These are phyloP conservation scores for Suillus hirtellus DNA, from an alignment of 768 basidiomycete genomes.

Conservation along the genomic window DNA sequence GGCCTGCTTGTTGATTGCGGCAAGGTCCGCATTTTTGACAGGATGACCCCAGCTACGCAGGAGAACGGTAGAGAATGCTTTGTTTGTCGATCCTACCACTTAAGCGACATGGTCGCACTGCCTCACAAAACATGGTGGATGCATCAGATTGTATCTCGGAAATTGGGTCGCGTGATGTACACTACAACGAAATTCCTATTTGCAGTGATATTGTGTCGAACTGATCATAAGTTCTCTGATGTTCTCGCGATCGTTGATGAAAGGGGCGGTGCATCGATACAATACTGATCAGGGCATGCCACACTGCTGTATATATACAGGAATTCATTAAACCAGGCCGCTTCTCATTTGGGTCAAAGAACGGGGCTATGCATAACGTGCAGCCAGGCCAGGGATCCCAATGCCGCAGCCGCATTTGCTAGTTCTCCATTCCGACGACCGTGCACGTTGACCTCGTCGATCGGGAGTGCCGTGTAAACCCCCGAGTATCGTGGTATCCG, in stretches of 20 bases:
- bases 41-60: not conserved
- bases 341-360: not conserved
- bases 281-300: not conserved
- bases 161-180: not conserved
- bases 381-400: not conserved
- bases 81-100: not conserved
- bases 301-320: constrained; percentile 4
- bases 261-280: constrained; percentile 5
- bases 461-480: not conserved
- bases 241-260: constrained; percentile 10
- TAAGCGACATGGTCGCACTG: not conserved
- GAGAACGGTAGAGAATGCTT: not conserved
- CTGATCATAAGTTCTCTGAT: constrained; percentile 1
- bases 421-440: not conserved
- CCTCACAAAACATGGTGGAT: not conserved
- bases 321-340: not conserved
- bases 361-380: constrained; percentile 7
- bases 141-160: not conserved
- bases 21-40: not conserved
- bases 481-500: not conserved
- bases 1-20: not conserved
- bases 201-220: not conserved
- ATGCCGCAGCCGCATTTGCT: not conserved
- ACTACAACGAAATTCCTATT: constrained; percentile 1
- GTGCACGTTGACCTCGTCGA: not conserved